These are phyloP conservation scores for Plasmodium sp. DNA, from an alignment of 169 alveolate genomes.

Conservation along the genomic window DNA sequence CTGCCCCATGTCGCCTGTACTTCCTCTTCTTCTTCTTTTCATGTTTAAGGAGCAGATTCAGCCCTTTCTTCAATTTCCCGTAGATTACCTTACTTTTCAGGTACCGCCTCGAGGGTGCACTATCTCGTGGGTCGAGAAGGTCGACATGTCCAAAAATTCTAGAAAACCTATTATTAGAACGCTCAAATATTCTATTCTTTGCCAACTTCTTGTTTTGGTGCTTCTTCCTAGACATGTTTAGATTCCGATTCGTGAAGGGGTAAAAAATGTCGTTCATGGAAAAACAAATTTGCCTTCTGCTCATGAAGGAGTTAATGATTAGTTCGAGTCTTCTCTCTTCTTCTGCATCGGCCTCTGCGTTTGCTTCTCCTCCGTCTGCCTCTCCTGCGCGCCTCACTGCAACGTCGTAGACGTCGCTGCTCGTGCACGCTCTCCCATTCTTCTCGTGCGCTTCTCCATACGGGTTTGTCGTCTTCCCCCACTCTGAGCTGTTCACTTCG, in stretches of 20 bases:
- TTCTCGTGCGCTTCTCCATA: background rate
- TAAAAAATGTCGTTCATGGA: conserved; percentile 48
- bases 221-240: conserved; percentile 20
- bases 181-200: background rate
- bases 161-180: background rate
- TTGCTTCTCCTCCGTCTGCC: background rate
- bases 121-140: background rate
- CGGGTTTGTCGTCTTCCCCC: background rate
- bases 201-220: conserved; percentile 15
- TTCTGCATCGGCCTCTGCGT: background rate
- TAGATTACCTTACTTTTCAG: conserved; percentile 19
- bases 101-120: background rate
- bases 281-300: conserved; percentile 16
- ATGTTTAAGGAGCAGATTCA: conserved; percentile 26
- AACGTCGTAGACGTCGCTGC: background rate
- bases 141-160: background rate
- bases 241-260: conserved; percentile 21
- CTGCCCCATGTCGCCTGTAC: background rate
- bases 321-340: conserved; percentile 18
- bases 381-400: background rate
- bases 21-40: conserved; percentile 41
- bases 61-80: conserved; percentile 35
- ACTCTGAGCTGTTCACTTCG: background rate
- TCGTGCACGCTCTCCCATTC: background rate
- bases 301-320: conserved; percentile 27